These are phyloP conservation scores for Leishmania tarentolae DNA, from an alignment of 208 protist genomes.

Conservation along the genomic window DNA sequence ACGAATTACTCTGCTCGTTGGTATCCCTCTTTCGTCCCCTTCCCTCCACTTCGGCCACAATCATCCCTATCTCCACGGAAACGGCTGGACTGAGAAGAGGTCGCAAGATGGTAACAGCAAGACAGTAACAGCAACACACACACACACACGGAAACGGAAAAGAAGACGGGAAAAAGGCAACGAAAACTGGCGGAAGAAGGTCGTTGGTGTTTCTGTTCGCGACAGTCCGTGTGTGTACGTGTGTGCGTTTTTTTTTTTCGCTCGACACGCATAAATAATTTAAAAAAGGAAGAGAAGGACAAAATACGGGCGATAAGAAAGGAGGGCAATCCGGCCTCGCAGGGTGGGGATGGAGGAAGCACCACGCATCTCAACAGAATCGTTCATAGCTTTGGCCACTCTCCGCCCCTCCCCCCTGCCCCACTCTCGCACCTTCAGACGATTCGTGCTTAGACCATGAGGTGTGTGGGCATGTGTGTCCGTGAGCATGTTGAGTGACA, in stretches of 20 bases:
- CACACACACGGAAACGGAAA: background rate
- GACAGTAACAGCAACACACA: background rate
- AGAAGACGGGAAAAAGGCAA: background rate
- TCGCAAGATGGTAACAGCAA: background rate
- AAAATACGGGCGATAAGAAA: constrained; percentile 4
- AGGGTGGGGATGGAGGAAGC: background rate
- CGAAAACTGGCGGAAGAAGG: background rate
- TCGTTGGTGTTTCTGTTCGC: no score
- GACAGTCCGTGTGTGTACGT: background rate
- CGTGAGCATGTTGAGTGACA: background rate
- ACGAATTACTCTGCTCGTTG: background rate
- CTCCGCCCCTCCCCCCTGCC: background rate
- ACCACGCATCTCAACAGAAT: background rate
- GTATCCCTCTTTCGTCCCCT: background rate
- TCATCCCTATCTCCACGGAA: constrained; percentile 4
- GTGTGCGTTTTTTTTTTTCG: no score
- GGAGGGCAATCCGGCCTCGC: background rate
- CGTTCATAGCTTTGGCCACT: background rate
- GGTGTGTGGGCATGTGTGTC: background rate
- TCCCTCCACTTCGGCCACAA: background rate
- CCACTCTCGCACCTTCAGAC: background rate
- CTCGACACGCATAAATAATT: background rate
- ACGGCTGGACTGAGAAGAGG: background rate
- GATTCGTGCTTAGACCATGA: background rate
- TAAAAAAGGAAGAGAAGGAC: background rate